phyloP scores from a whole-genome alignment of 2,329 filamentous ascomycete genomes.

The Aspergillus hiratsukae region DNA sequence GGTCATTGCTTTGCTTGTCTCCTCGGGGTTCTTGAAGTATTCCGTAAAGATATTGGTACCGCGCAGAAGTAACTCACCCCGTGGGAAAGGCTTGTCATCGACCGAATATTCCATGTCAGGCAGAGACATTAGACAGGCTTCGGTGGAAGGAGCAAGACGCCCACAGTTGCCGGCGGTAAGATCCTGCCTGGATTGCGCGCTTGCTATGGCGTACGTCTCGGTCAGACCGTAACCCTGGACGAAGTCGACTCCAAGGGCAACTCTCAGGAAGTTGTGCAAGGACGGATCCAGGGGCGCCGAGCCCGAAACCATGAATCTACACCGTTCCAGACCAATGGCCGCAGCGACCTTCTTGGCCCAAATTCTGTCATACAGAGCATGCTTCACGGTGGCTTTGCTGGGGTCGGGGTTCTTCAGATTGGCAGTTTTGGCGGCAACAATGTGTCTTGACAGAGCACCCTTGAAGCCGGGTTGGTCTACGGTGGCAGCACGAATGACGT shows the following conservation, averaged over 20 bases:
- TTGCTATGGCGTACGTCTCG: conserved; percentile 77
- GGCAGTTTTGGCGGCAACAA: conserved; percentile 74
- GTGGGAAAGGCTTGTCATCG: conserved; percentile 81
- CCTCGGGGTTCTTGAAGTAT: conserved; percentile 86
- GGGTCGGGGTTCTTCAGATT: conserved; percentile 65
- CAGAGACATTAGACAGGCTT: conserved; percentile 78
- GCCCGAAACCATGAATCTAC: conserved; percentile 73
- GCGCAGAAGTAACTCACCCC: conserved; percentile 82
- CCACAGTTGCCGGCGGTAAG: conserved; percentile 78
- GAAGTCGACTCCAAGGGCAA: conserved; percentile 74
- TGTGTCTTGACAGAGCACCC: conserved; percentile 73
- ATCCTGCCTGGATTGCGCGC: conserved; percentile 67
- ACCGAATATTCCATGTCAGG: conserved; percentile 92
- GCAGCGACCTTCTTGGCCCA: conserved; percentile 83
- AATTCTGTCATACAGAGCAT: conserved; percentile 58
- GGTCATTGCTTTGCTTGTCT: conserved; percentile 77
- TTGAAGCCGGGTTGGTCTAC: conserved; percentile 73
- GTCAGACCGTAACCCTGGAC: conserved; percentile 90
- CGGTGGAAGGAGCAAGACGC: conserved; percentile 60
- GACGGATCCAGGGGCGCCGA: conserved; percentile 86
- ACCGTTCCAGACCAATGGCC: conserved; percentile 75
- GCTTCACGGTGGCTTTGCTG: conserved; percentile 64
- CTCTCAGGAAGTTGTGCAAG: conserved; percentile 82
- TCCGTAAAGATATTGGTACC: conserved; percentile 76
- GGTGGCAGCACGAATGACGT: conserved; percentile 73